Percentiles rank a stretch among this genome's conserved stretches.
Conservation (phyloP, 257 asterid species). For the Verbascum thapsus region DNA sequence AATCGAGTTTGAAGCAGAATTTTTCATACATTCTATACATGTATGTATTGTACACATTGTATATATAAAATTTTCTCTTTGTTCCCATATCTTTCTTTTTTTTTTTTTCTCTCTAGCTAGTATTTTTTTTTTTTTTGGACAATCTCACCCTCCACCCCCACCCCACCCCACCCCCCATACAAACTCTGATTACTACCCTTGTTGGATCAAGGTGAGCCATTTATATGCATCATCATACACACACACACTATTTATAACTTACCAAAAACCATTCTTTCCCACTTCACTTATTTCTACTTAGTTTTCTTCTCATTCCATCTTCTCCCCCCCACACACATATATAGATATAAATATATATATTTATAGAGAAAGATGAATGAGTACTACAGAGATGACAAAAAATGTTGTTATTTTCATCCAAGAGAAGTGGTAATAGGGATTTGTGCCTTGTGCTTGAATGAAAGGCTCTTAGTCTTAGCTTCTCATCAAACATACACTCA, state of each 20-base stretch:
- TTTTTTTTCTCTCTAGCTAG: not conserved
- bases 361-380: too few species aligned
- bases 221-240: conserved; percentile 1
- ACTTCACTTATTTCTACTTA: too few species aligned
- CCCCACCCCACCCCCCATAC: not conserved
- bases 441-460: conserved; percentile 76
- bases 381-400: too few species aligned
- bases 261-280: too few species aligned
- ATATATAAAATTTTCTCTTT: not conserved
- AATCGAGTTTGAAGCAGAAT: not conserved
- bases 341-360: too few species aligned
- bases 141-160: too few species aligned
- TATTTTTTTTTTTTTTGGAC: not conserved
- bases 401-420: conserved; percentile 68
- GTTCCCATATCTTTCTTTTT: too few species aligned
- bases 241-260: too few species aligned
- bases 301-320: too few species aligned
- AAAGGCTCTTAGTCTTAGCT: conserved; percentile 69
- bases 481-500: conserved; percentile 24
- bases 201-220: conserved; percentile 3
- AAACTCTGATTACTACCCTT: not conserved
- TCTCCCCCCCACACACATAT: not conserved
- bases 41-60: not conserved
- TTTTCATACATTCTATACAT: not conserved
- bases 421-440: conserved; percentile 60